These are phyloP conservation scores for Funneliformis geosporum DNA, from an alignment of 192 early-diverging fungal species.

Conservation along the genomic window DNA sequence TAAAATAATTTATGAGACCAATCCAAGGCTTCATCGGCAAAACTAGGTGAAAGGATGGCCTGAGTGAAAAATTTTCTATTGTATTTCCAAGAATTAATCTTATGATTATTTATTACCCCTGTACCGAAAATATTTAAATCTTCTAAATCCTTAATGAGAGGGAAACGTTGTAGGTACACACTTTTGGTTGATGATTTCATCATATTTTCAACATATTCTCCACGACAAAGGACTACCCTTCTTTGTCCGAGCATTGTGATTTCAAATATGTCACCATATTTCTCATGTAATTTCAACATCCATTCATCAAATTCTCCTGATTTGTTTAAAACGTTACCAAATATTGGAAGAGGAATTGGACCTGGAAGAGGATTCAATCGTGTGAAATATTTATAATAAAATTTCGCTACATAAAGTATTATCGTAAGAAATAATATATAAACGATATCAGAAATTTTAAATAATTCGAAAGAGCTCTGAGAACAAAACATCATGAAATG, in stretches of 20 bases:
- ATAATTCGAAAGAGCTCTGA: neutral
- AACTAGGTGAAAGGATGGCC: slow-evolving; percentile 13
- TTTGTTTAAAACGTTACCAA: slow-evolving; percentile 11
- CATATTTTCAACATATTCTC: slow-evolving; percentile 14
- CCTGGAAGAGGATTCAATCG: slow-evolving; percentile 22
- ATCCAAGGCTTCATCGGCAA: neutral
- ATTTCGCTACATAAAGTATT: neutral
- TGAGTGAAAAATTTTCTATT: slow-evolving; percentile 13
- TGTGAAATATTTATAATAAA: slow-evolving; percentile 33
- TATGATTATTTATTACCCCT: neutral
- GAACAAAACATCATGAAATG: too few relatives aligned
- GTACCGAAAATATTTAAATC: neutral
- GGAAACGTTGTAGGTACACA: neutral
- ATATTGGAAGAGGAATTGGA: slow-evolving; percentile 28
- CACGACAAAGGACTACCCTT: slow-evolving; percentile 20
- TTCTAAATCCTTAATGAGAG: neutral
- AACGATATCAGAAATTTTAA: neutral
- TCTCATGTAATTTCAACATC: slow-evolving; percentile 19
- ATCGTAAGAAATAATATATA: neutral
- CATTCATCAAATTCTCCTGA: neutral
- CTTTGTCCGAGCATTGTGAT: slow-evolving; percentile 5
- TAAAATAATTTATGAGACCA: neutral
- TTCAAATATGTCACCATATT: slow-evolving; percentile 27
- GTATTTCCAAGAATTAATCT: slow-evolving; percentile 14
- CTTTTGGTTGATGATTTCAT: neutral